A percentile compares a stretch with the other conserved stretches of the same genome.
Conservation (phyloP, 306 rosid species). For the Psophocarpus tetragonolobus region DNA sequence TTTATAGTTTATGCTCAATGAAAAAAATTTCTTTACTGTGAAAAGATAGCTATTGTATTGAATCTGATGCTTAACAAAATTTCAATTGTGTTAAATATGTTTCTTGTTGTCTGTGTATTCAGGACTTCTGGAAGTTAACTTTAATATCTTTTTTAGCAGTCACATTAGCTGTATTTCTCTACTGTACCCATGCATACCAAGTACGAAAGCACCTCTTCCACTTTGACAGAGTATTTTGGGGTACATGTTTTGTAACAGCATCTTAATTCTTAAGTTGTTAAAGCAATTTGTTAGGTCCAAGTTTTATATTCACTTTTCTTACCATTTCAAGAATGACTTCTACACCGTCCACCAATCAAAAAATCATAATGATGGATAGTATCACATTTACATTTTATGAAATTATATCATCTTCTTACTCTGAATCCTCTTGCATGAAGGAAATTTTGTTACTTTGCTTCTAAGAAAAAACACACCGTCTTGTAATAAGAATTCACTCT, state of each 20-base stretch:
- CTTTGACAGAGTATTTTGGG: slow-evolving; percentile 42
- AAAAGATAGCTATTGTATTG: neutral
- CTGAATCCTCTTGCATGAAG: neutral
- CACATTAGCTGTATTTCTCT: slow-evolving; percentile 68
- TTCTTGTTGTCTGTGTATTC: slow-evolving; percentile 17
- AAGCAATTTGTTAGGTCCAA: neutral
- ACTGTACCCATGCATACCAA: slow-evolving; percentile 57
- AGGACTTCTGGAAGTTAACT: slow-evolving; percentile 82
- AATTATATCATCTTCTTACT: neutral
- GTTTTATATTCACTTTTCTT: neutral
- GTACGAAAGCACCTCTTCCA: slow-evolving; percentile 67
- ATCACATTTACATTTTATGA: neutral
- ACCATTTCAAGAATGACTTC: neutral
- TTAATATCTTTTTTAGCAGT: slow-evolving; percentile 59
- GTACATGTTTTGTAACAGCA: slow-evolving; percentile 9
- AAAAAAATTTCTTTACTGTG: neutral
- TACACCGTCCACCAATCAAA: neutral
- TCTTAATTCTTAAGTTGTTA: neutral
- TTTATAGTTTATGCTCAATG: neutral
- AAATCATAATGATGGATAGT: neutral
- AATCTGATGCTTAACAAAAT: slow-evolving; percentile 20
- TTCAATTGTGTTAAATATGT: neutral
- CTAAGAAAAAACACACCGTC: neutral
- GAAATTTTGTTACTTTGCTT: neutral
- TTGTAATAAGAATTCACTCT: neutral